Evolutionary conservation across 2,329 filamentous ascomycete species (phyloP), one percentile per base, ranked within the genome.

Genomic region (Ciborinia camelliae): DNA sequence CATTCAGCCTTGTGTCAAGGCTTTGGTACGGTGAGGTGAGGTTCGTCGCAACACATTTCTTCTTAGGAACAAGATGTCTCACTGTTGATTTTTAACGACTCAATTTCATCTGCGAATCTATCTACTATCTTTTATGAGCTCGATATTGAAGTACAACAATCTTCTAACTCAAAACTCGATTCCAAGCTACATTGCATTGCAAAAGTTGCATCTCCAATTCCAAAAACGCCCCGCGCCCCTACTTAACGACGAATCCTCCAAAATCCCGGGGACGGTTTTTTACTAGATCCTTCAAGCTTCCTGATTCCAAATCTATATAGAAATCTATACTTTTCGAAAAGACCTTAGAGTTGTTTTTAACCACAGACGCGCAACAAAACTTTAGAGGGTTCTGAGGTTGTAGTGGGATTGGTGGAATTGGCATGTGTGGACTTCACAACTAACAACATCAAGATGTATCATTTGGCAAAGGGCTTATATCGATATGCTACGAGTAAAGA

Each of bases 401-500:
- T 35, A 20, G 39, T 26, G 52, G 45, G 43, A 45, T 45, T 45
- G 43, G 43, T 45, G 41, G 18, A 9, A 14, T 55, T 55, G 53
- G 28, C 10, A 30, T 32, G 7, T 32, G 14, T 28, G 18, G 28
- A n/a, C 30, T 23, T 20, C 28, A 32, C 41, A 58, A n/a, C 32
- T 20, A 30, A 35, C 41, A 58, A 50, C 3, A 2, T 18, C 35
- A 66, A 43, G 28, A 97, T 97, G 94, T 98, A 97, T 81, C 94
- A 98, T 80, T 87, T 99, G 72, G 88, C 91, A 74, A 97, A 97
- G 78, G 93, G 92, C 66, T 83, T 99, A 65, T 99, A 98, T 79
- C 86, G 95, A 73, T 91, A 97, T 76, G 94, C 92, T 65, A 98
- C 94, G 23, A 96, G 92, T 79, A 98, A 97, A 86, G 93, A 98